A percentile compares a stretch with the other conserved stretches of the same genome.
These are phyloP conservation scores for Solanum hybrid DNA, from an alignment of 305 asterid genomes.

Conservation along the genomic window DNA sequence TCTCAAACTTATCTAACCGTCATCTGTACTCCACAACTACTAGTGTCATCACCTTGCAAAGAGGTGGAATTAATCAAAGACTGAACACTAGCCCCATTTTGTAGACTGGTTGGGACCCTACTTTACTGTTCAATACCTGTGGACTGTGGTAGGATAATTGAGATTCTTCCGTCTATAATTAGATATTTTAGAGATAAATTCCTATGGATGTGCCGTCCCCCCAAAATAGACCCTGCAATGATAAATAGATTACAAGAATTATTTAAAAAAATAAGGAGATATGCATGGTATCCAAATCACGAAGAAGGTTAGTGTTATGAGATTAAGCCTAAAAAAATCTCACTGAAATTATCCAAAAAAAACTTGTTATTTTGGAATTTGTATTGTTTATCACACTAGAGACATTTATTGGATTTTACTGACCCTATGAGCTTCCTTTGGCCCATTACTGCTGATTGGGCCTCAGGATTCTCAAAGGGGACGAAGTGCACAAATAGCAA, in stretches of 20 bases:
- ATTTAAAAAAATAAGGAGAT: not conserved
- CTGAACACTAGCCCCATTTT: no score
- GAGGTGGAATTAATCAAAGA: no score
- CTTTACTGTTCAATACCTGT: not conserved
- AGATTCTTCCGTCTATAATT: not conserved
- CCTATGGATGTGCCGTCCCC: not conserved
- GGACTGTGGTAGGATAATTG: not conserved
- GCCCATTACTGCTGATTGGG: not conserved
- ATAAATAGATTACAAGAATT: no score
- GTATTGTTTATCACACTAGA: not conserved
- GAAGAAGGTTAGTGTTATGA: not conserved
- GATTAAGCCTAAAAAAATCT: not conserved
- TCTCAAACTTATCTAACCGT: not conserved
- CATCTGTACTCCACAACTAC: no score
- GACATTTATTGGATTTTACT: not conserved
- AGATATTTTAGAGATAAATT: not conserved
- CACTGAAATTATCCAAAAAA: not conserved
- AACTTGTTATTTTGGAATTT: no score
- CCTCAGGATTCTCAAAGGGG: not conserved
- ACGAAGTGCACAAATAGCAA: not conserved
- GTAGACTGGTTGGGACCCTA: no score
- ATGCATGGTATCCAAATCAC: not conserved
- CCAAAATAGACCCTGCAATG: not conserved
- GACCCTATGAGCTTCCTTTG: not conserved
- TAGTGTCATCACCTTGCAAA: no score